These are phyloP conservation scores for Coemansia javaensis DNA, from an alignment of 192 early-diverging fungal genomes.

Conservation along the genomic window DNA sequence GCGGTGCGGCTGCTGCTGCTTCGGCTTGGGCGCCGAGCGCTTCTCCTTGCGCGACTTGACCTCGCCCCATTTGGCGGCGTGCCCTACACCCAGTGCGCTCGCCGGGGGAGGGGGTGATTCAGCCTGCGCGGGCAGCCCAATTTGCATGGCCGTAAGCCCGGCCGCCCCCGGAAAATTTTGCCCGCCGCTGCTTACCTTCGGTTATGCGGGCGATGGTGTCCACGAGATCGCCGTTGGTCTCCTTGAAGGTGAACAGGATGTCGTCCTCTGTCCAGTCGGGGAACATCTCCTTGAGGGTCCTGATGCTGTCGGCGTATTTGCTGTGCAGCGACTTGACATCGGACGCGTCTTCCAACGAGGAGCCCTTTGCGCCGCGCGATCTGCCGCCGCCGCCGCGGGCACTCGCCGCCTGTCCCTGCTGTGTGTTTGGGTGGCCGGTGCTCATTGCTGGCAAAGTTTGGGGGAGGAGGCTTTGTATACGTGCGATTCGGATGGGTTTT, in stretches of 20 bases:
- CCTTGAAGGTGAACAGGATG: slow-evolving; percentile 76
- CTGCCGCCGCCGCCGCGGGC: slow-evolving; percentile 33
- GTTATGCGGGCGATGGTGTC: slow-evolving; percentile 72
- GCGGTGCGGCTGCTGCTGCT: slow-evolving; percentile 50
- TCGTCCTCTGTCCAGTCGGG: slow-evolving; percentile 86
- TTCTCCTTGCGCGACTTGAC: slow-evolving; percentile 68
- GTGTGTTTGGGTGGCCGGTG: slow-evolving; percentile 47
- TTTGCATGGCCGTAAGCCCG: too few species aligned
- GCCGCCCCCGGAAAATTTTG: background rate
- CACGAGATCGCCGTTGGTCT: slow-evolving; percentile 82
- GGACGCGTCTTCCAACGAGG: slow-evolving; percentile 36
- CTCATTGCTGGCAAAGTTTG: slow-evolving; percentile 38
- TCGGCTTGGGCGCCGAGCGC: slow-evolving; percentile 37
- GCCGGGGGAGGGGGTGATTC: background rate
- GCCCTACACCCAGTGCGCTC: too few species aligned
- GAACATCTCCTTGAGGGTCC: slow-evolving; percentile 65
- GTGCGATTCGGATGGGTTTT: slow-evolving; percentile 1
- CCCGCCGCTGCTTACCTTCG: slow-evolving; percentile 58
- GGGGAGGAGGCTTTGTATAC: background rate
- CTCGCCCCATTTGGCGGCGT: slow-evolving; percentile 78
- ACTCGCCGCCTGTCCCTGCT: slow-evolving; percentile 16
- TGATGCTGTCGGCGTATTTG: slow-evolving; percentile 59
- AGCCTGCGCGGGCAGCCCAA: background rate
- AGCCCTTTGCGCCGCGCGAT: slow-evolving; percentile 22
- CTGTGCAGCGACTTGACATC: slow-evolving; percentile 60